Evolutionary conservation across 2,329 filamentous ascomycete genomes (phyloP), one percentile per base, ranked within the genome.

Genomic region (Penicillium sp.): DNA sequence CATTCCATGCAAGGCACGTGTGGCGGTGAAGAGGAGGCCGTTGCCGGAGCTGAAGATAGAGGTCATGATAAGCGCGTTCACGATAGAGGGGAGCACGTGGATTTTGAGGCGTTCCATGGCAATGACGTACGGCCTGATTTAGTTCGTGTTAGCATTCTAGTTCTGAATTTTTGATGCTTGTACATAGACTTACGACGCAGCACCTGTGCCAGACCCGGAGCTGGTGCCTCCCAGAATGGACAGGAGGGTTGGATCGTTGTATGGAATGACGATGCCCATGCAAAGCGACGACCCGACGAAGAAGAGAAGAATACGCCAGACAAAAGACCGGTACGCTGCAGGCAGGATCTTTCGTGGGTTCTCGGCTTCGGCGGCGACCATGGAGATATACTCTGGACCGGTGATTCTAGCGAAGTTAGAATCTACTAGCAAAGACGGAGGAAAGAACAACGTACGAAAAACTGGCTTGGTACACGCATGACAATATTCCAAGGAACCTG

Each of bases 221-320:
- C 53, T 66, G 5, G 20, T 38, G 43, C 68, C 66, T 62, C 84
- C 84, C n/a, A 75, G 71, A 7, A 90, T 82, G 0, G 81, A 68
- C 0, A 60, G 0, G 40, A 80, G 81, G 77, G 54, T 47, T 4
- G 47, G 24, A 46, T 51, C 47, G n/a, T 90, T 74, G 77, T 87
- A 90, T 1, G 87, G 86, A 9, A 91, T 85, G 55, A 86, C 79
- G 82, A 90, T 87, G 66, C 88, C 87, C 58, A 91, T 76, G 55
- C 90, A 79, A 57, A 92, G 80, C 30, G 90, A 85, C n/a, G 81
- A 84, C 56, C 89, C 71, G 67, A 84, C 79, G 78, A 91, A 92
- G 78, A 92, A 91, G 76, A 90, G 76, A 62, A 89, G 72, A 68
- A 91, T 90, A 58, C 88, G 87, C 76, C 83, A 91, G 72, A 91